phyloP scores from a whole-genome alignment of 306 rosid genomes.

The Quercus berberidifolia region DNA sequence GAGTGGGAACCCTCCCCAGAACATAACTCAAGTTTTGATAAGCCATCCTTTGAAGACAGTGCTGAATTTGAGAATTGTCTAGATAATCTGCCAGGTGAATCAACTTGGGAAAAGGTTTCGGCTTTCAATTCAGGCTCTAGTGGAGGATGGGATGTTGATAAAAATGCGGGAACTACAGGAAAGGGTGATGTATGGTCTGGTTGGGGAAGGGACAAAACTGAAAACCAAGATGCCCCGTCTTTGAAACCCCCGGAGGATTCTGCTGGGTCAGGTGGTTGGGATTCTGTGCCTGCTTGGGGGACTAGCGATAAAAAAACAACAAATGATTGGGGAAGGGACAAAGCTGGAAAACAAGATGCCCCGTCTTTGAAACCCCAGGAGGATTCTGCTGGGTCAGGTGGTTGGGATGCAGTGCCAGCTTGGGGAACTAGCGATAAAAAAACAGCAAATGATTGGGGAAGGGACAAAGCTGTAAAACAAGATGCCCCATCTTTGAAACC shows the following conservation, averaged over 20 bases:
- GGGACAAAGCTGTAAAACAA: background rate
- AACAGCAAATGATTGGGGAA: slow-evolving; percentile 1
- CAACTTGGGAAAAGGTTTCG: slow-evolving; percentile 34
- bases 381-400: slow-evolving; percentile 16
- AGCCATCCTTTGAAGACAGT: slow-evolving; percentile 70
- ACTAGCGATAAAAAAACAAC: background rate
- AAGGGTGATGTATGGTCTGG: slow-evolving; percentile 11
- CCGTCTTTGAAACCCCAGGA: background rate
- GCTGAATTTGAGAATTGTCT: slow-evolving; percentile 30
- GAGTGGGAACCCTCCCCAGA: slow-evolving; percentile 61
- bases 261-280: slow-evolving; percentile 30
- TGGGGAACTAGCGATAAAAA: no score
- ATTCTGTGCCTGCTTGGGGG: background rate
- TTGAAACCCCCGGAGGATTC: background rate
- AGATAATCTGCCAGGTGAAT: slow-evolving; percentile 21
- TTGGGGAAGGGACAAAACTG: background rate
- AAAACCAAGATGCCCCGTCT: background rate
- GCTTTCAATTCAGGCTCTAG: slow-evolving; percentile 3
- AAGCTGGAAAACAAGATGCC: background rate
- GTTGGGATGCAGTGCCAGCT: slow-evolving; percentile 21
- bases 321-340: background rate
- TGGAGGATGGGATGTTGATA: slow-evolving; percentile 4
- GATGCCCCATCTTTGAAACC: background rate
- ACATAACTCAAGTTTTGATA: slow-evolving; percentile 44
- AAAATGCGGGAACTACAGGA: background rate